Percentiles rank a stretch among this genome's conserved stretches.
phyloP scores from a whole-genome alignment of 495 filamentous ascomycete species.

The Penicillium egyptiacum region DNA sequence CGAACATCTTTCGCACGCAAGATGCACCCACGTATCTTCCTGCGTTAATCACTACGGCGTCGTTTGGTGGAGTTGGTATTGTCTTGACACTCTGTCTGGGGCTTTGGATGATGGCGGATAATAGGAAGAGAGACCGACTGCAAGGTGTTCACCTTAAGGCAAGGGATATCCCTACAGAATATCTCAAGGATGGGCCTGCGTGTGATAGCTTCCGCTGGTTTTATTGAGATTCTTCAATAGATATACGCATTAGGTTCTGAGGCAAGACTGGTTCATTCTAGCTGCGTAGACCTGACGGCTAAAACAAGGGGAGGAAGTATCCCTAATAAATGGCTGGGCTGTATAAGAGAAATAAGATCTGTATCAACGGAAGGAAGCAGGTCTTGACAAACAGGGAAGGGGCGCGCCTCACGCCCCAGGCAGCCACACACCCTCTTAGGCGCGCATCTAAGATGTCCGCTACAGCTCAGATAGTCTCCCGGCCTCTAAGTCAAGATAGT shows the following conservation, averaged over 20 bases:
- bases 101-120: constrained; percentile 67
- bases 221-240: constrained; percentile 4
- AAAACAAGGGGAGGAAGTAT: too few relatives aligned
- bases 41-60: constrained; percentile 67
- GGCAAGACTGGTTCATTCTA: too few relatives aligned
- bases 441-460: too few relatives aligned
- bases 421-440: background rate
- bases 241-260: background rate
- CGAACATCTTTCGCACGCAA: constrained; percentile 66
- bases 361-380: too few relatives aligned
- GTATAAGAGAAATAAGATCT: too few relatives aligned
- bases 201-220: constrained; percentile 70
- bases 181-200: constrained; percentile 62
- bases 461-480: background rate
- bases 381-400: too few relatives aligned
- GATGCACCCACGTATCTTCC: constrained; percentile 73
- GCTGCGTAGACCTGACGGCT: too few relatives aligned
- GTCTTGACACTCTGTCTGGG: constrained; percentile 58
- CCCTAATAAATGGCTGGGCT: too few relatives aligned
- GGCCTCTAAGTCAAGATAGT: background rate
- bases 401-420: too few relatives aligned
- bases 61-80: constrained; percentile 63
- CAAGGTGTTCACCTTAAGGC: constrained; percentile 60
- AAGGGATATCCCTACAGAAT: constrained; percentile 64
- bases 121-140: constrained; percentile 58